Percentiles rank a stretch among this genome's conserved stretches.
These are phyloP conservation scores for Phyllosticta citribraziliensis DNA, from an alignment of 2,329 filamentous ascomycete species.

Conservation along the genomic window DNA sequence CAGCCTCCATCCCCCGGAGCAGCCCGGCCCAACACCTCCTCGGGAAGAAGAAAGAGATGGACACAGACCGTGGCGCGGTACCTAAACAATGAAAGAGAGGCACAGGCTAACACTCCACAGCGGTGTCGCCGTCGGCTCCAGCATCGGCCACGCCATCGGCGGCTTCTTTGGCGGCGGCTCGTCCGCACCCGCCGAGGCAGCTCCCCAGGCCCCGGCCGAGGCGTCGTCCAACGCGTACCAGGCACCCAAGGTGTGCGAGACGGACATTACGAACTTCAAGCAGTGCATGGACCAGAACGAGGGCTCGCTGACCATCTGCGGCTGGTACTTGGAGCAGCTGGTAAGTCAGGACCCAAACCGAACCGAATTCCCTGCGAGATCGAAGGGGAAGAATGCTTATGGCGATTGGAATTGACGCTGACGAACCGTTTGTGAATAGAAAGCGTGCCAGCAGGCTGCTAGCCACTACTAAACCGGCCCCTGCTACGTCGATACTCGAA, in stretches of 20 bases:
- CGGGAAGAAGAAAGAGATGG: neutral
- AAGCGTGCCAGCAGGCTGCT: conserved; percentile 41
- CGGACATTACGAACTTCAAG: conserved; percentile 76
- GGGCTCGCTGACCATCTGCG: conserved; percentile 91
- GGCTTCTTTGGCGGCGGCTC: conserved; percentile 72
- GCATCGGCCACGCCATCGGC: conserved; percentile 89
- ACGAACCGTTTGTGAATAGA: conserved; percentile 13
- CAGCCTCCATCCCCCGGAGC: neutral
- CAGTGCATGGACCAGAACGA: conserved; percentile 93
- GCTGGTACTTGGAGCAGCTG: conserved; percentile 96
- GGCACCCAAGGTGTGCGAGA: conserved; percentile 54
- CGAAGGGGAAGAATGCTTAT: conserved; percentile 1
- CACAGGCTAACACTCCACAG: conserved; percentile 38
- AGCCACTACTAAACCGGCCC: conserved; percentile 32
- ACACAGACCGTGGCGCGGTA: too few relatives aligned
- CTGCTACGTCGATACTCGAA: neutral
- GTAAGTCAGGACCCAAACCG: neutral
- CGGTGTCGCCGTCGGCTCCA: conserved; percentile 92
- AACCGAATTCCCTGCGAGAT: neutral
- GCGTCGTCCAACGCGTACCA: conserved; percentile 34
- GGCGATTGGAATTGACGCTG: neutral
- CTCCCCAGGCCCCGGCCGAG: conserved; percentile 19
- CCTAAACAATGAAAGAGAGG: neutral
- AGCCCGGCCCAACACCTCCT: neutral
- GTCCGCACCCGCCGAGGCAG: conserved; percentile 41